Conservation (phyloP, 306 rosid species). For the Casuarina glauca region DNA sequence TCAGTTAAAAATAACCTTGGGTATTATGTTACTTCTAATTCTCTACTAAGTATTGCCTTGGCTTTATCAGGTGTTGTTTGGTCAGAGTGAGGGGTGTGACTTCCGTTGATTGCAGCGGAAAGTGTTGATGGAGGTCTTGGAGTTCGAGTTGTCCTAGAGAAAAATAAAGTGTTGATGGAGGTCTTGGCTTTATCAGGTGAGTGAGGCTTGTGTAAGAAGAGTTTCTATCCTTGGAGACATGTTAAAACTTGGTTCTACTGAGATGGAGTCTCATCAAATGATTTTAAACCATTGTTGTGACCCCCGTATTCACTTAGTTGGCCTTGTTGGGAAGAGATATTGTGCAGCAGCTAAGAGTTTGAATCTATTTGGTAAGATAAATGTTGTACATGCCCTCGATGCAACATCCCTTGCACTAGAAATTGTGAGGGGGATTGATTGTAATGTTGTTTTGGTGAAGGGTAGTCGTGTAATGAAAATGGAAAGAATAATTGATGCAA, state of each 20-base stretch:
- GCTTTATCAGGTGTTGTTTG: constrained; percentile 35
- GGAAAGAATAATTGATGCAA: constrained; percentile 28
- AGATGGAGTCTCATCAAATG: constrained; percentile 28
- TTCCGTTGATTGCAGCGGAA: constrained; percentile 27
- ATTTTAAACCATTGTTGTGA: constrained; percentile 20
- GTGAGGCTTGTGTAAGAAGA: constrained; percentile 26
- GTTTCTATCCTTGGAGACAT: constrained; percentile 37
- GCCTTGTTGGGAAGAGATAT: constrained; percentile 30
- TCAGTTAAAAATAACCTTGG: neutral
- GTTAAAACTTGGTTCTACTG: constrained; percentile 32
- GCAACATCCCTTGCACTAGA: constrained; percentile 11
- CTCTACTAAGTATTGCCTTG: neutral
- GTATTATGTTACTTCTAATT: too few relatives aligned
- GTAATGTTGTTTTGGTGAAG: constrained; percentile 33
- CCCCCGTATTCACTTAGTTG: constrained; percentile 23
- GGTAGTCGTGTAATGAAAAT: constrained; percentile 37
- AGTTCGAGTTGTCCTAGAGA: constrained; percentile 27
- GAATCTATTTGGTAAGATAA: constrained; percentile 10
- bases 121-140: constrained; percentile 26
- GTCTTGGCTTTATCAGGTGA: constrained; percentile 27
- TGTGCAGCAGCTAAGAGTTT: constrained; percentile 23
- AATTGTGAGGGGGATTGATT: constrained; percentile 21
- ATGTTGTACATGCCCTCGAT: constrained; percentile 11
- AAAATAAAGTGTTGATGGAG: constrained; percentile 18
- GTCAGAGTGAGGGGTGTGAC: constrained; percentile 27